These are phyloP conservation scores for Aspergillus carbonarius DNA, from an alignment of 2,329 filamentous ascomycete genomes.

Conservation along the genomic window DNA sequence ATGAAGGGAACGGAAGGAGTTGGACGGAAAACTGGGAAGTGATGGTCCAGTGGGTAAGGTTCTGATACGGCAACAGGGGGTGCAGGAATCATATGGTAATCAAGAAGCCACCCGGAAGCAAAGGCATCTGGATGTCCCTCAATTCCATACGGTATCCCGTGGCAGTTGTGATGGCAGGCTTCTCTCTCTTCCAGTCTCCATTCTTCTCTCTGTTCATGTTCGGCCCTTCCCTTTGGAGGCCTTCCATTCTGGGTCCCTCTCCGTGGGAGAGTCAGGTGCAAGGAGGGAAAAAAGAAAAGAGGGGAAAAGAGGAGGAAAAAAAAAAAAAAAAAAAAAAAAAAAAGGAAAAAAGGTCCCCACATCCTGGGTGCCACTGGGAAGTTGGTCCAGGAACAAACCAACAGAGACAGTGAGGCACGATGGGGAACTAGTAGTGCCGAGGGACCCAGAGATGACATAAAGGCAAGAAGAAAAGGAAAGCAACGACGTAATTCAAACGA, in stretches of 20 bases:
- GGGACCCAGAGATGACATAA: constrained; percentile 4
- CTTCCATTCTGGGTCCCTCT: background rate
- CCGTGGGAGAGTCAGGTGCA: constrained; percentile 5
- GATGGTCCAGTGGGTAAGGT: constrained; percentile 9
- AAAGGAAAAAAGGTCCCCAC: constrained; percentile 8
- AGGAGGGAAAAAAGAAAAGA: constrained; percentile 4
- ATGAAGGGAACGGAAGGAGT: constrained; percentile 6
- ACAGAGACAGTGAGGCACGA: constrained; percentile 3
- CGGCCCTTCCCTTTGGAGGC: background rate
- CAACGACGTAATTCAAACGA: background rate
- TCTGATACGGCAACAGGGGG: constrained; percentile 17
- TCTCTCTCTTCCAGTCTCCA: background rate
- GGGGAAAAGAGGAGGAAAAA: too few species aligned
- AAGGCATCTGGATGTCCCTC: background rate
- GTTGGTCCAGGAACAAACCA: constrained; percentile 7
- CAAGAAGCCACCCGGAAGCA: constrained; percentile 12
- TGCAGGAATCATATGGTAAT: constrained; percentile 12
- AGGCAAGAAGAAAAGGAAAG: background rate
- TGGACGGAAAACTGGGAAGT: constrained; percentile 5
- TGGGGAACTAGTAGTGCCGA: constrained; percentile 1
- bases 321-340: constrained; percentile 1
- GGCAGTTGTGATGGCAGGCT: background rate
- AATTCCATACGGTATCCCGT: background rate
- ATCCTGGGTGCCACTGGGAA: constrained; percentile 5
- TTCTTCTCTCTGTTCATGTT: background rate